phyloP scores from a whole-genome alignment of 2,329 filamentous ascomycete genomes.

The Rhynchosporium agropyri region DNA sequence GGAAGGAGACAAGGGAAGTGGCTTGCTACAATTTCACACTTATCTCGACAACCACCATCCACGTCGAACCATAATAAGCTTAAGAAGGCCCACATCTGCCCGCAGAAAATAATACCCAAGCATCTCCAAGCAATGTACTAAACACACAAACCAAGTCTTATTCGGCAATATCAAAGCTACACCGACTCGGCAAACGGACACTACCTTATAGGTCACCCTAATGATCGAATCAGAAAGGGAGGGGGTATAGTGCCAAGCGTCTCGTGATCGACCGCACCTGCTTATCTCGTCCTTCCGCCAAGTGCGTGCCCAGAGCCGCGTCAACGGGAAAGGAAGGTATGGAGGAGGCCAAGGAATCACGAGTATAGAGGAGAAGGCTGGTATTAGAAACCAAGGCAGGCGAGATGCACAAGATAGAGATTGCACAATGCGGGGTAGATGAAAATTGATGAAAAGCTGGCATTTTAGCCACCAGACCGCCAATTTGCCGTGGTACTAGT shows the following conservation, averaged over 20 bases:
- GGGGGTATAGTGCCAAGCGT: constrained; percentile 1
- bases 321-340: constrained; percentile 12
- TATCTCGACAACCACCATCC: no score
- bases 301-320: constrained; percentile 12
- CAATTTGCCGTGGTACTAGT: neutral
- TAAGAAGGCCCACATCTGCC: neutral
- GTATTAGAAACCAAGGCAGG: neutral
- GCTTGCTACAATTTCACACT: neutral
- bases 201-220: neutral
- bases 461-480: neutral
- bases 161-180: constrained; percentile 5
- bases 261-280: constrained; percentile 1
- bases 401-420: neutral
- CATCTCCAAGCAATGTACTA: neutral
- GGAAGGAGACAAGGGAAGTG: constrained; percentile 16
- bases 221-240: neutral
- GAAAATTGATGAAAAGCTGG: neutral
- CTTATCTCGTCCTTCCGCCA: constrained; percentile 1
- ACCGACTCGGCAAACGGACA: constrained; percentile 1
- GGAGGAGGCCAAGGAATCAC: neutral
- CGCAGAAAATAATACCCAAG: neutral
- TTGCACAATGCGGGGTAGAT: constrained; percentile 3
- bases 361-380: neutral
- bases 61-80: no score
- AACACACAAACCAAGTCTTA: neutral